Evolutionary conservation across 1,284 basidiomycete species (phyloP).

Genomic region (Ceratobasidium sp.): DNA sequence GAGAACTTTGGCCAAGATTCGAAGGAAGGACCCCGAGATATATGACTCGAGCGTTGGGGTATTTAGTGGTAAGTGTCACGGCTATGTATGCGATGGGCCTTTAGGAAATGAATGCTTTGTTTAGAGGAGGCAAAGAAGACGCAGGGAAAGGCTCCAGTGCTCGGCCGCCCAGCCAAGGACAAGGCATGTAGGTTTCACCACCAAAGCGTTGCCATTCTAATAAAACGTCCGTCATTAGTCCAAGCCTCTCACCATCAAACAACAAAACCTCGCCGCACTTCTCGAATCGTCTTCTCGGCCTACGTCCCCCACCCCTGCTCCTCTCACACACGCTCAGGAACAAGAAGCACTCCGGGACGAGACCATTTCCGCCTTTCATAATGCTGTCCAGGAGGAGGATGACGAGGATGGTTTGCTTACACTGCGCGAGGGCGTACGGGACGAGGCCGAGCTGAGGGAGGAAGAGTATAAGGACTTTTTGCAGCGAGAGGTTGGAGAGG

Average conservation of each 20-base stretch:
- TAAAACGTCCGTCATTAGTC: slow-evolving; percentile 53
- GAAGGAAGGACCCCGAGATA: slow-evolving; percentile 83
- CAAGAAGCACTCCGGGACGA: slow-evolving; percentile 81
- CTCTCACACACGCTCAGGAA: slow-evolving; percentile 81
- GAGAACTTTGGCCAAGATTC: slow-evolving; percentile 88
- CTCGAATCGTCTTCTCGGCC: slow-evolving; percentile 65
- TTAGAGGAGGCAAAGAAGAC: slow-evolving; percentile 72
- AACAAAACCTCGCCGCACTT: slow-evolving; percentile 66
- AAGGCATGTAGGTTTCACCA: slow-evolving; percentile 60
- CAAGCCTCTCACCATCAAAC: slow-evolving; percentile 71
- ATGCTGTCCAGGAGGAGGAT: slow-evolving; percentile 60
- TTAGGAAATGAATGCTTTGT: slow-evolving; percentile 51
- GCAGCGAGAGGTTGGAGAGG: slow-evolving; percentile 82
- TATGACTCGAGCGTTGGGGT: slow-evolving; percentile 78
- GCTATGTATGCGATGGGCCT: slow-evolving; percentile 67
- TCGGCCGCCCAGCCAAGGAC: slow-evolving; percentile 51
- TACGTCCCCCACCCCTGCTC: slow-evolving; percentile 59
- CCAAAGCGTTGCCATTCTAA: slow-evolving; percentile 18
- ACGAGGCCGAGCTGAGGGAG: slow-evolving; percentile 77
- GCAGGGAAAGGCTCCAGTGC: slow-evolving; percentile 34
- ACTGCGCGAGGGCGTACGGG: slow-evolving; percentile 78
- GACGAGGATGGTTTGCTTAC: slow-evolving; percentile 70
- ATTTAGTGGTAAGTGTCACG: slow-evolving; percentile 70
- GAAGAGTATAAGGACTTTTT: slow-evolving; percentile 85
- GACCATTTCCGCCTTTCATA: slow-evolving; percentile 83